Conservation (phyloP, 495 filamentous ascomycete species). For the Parmelia sp. region DNA sequence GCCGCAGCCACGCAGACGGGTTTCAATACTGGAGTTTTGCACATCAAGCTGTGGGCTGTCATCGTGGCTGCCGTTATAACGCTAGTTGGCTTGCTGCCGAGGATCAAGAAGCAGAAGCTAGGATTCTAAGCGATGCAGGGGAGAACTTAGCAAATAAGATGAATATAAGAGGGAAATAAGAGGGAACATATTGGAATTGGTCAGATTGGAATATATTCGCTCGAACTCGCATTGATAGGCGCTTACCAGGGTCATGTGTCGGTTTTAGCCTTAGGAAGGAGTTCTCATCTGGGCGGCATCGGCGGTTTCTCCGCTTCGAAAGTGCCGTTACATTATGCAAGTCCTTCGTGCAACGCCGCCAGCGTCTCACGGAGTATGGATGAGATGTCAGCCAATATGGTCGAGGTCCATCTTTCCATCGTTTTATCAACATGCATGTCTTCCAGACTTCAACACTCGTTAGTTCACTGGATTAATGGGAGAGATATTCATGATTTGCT, state of each 20-base stretch:
- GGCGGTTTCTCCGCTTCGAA: background rate
- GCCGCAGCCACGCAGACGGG: constrained; percentile 67
- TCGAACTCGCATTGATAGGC: background rate
- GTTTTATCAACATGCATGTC: background rate
- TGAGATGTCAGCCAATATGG: too few species aligned
- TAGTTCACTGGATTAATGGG: background rate
- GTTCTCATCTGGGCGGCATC: background rate
- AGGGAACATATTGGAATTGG: background rate
- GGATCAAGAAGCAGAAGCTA: constrained; percentile 79
- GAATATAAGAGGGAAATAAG: too few species aligned
- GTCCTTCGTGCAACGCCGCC: background rate
- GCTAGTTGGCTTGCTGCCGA: constrained; percentile 62
- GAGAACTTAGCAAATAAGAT: background rate
- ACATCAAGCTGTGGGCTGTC: constrained; percentile 68
- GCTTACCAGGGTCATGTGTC: background rate
- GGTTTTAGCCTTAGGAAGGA: background rate
- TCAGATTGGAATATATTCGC: background rate
- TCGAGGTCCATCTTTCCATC: background rate
- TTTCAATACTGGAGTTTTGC: constrained; percentile 54
- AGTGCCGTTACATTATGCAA: too few species aligned
- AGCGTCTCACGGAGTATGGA: background rate
- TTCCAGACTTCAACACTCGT: background rate
- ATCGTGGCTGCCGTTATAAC: constrained; percentile 54
- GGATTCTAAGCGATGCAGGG: constrained; percentile 42
- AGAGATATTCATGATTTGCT: background rate